Evolutionary conservation across 192 early-diverging fungal species (phyloP), one percentile per base, ranked within the genome.

Genomic region (Backusella westeae): DNA sequence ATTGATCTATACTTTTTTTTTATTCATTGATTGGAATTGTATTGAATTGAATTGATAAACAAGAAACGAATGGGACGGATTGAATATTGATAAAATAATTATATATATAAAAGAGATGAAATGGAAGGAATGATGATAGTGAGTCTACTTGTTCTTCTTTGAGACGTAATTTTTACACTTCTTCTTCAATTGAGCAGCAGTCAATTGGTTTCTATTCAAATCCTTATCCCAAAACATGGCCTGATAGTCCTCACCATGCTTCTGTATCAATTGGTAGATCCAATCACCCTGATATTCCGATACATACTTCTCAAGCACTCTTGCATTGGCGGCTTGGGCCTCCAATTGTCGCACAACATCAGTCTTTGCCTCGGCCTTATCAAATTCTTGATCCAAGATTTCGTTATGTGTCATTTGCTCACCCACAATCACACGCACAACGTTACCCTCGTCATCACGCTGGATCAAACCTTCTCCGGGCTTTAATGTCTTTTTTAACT

Each of bases 141-240:
- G 15, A 17, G 7, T 6, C 12, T 63, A 63, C 32, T 32, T 32
- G 4, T 63, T 63, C 26, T 63, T 63, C 56, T 63, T 63, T 59
- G 53, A 59, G 0, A 80, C 21, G 14, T 70, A 77, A 6, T 77
- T 81, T 77, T 74, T 67, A 29, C 74, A 81, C 42, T 81, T 81
- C 80, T 89, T 90, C 78, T 87, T 88, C 53, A 94, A 59, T 70
- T 94, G 90, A 53, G 83, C 79, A 35, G 80, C 86, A 3, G 93
- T 92, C 65, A 89, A 86, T 74, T 94, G 93, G 77, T 92, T 88
- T 29, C 77, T 80, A 75, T 94, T 94, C 70, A 94, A 81, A 52
- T 88, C 81, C 53, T 87, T 87, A 69, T 94, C 93, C 90, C 91
- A 88, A 73, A 92, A 92, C 93, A 94, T 94, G 52, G 90, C 91